Evolutionary conservation across 176 grass and related monocot species (phyloP), one percentile per base, ranked within the genome.

Genomic region (Cenchrus americanus): DNA sequence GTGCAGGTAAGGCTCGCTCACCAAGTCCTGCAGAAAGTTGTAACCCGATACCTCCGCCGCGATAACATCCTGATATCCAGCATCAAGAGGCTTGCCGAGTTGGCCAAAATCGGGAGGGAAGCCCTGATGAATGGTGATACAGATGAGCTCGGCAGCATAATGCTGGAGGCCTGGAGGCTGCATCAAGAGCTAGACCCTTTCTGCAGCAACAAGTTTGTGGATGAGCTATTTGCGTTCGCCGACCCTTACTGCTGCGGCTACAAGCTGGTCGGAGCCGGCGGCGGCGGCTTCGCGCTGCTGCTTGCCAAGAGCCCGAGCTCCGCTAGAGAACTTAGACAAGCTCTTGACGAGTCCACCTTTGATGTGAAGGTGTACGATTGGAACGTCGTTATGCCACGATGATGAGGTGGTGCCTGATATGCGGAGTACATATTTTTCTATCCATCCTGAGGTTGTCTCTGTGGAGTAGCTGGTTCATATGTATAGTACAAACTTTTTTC

Each of bases 101-200:
- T 95, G 67, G 91, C 96, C 21, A 95, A 90, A 51, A 73, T 88
- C 6, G 96, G 93, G 32, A 88, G 93, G 70, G 96, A 98, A 73
- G 88, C 89, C 14, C 47, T 98, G 84, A 95, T 90, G 93, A 95
- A 94, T 8, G 75, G 87, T 69, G 89, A 94, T 58, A 66, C 94
- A 22, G 85, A 95, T 22, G 83, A 90, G 53, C 77, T 98, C 18
- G 96, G 96, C 13, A 23, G 85, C 83, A 94, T 98, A 74, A 87
- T 98, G 93, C 62, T 88, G 40, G 96, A 98, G 80, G 91, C 93
- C 27, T 98, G 93, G 96, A 88, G 73, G 63, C 75, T 95, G 26
- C 93, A 95, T 73, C 96, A 95, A 78, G 96, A 98, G 73, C 82
- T 98, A 27, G 93, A 95, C 66, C 93, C 96, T 6, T 95, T 93